Conservation (phyloP, 805 yeast genomes). For the Cyberlindnera amylophila region DNA sequence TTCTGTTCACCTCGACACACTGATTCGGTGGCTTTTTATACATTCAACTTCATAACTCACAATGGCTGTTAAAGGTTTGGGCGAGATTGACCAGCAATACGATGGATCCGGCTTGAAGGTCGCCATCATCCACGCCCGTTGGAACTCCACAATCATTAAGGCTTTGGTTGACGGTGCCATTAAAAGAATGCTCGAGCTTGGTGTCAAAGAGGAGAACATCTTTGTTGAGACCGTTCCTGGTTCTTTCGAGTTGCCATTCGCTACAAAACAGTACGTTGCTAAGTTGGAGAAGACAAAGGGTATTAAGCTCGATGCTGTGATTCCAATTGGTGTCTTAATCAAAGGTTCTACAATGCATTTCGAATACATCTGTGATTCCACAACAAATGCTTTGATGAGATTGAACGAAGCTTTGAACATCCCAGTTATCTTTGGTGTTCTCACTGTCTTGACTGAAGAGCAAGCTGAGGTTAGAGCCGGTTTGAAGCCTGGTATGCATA, state of each 20-base stretch:
- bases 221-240: constrained; percentile 89
- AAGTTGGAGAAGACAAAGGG: constrained; percentile 37
- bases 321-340: constrained; percentile 91
- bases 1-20: too few relatives aligned
- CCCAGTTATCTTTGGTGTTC: constrained; percentile 90
- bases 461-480: constrained; percentile 96
- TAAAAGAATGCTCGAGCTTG: constrained; percentile 51
- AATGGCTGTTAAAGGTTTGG: constrained; percentile 83
- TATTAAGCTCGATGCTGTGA: constrained; percentile 71
- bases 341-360: constrained; percentile 98
- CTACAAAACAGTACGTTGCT: constrained; percentile 49
- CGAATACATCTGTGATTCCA: constrained; percentile 92
- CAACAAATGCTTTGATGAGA: constrained; percentile 79
- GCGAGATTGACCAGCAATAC: constrained; percentile 62
- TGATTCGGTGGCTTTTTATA: background rate
- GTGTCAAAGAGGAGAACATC: constrained; percentile 76
- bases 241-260: constrained; percentile 89
- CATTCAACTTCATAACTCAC: constrained; percentile 11
- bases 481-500: constrained; percentile 74
- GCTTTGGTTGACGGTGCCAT: constrained; percentile 79
- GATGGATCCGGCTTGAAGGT: constrained; percentile 67
- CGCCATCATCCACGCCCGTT: constrained; percentile 93
- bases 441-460: constrained; percentile 89
- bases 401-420: constrained; percentile 63
- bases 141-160: constrained; percentile 79